Base-by-base conservation (phyloP, 2,329 filamentous ascomycete genomes). In the Epicoccum sorghinum region DNA sequence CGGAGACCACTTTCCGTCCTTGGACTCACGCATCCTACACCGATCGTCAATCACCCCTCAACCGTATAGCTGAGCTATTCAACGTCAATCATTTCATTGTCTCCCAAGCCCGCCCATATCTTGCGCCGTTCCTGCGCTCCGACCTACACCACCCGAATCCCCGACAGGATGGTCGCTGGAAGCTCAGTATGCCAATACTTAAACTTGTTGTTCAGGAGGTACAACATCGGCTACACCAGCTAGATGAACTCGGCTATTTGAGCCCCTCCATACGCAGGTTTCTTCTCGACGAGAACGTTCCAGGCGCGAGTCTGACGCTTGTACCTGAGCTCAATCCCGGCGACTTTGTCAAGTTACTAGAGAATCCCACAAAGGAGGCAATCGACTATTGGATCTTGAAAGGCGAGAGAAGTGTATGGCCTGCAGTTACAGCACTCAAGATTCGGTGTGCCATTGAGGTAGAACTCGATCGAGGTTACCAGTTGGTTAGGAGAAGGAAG, bases 31-130 rank as follows among this genome's bases (percentile, higher is more conserved):
- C 83, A 18, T 84, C 82, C 6, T 87, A 89, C 72, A 82, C 82
- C 37, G 87, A 90, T 58, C 85, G 85, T 37, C 87, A 86, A 60
- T 86, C 83, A 0, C 86, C 86, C 0, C 82, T 95, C 1, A 82
- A 86, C 48, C 85, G 90, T 35, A 87, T 95, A 27, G 86, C 89
- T 6, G 89, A 93, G 75, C 83, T 93, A 9, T 95, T 95, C 82
- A 96, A 96, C 71, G 90, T 96, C 47, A 96, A 96, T 70, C 93
- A 97, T 78, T 97, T 96, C 76, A 91, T 98, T 60, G 87, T 98
- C 62, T 95, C 90, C 61, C 93, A 97, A 77, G 92, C 93, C 0
- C 84, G 93, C 3, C 93, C 93, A 0, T 96, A 96, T 73, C 81
- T 96, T 13, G 88, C 93, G 25, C 93, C 93, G 0, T 95, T 96